Base-by-base conservation (phyloP, 2,329 filamentous ascomycete species). In the Claviceps digitariae region DNA sequence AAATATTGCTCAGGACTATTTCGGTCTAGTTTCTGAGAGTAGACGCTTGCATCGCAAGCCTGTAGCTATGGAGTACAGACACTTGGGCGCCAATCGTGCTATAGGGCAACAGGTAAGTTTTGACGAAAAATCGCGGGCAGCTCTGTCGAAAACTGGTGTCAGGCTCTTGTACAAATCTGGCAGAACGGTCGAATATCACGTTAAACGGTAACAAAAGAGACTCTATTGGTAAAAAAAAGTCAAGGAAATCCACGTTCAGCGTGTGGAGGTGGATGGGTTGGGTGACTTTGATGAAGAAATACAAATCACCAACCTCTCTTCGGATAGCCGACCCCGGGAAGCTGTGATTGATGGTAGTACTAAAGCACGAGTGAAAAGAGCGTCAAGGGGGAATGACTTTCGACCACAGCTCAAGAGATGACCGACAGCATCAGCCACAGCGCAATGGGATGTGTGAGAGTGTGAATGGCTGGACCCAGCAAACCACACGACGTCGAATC, bases 381-480 rank as follows among this genome's bases (percentile, higher is more conserved):
- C 29, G 44, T 45, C 43, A 44, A 51, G 29, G 45, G 45, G 29
- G 15, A 45, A 45, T 21, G 17, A 41, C 23, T 51, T 34, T 43
- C n/a, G 23, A 51, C 25, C 27, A 45, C 49, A 49, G 40, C 31
- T 41, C 21, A 29, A 52, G 15, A 48, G 49, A 52, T 38, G 23
- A 38, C 29, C 38, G 45, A 51, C 29, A 45, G 48, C 25, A 47
- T 50, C 48, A 51, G 48, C 44, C 54, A 55, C 48, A 41, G 38
- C 47, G 50, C 12, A 52, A 48, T 34, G 25, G 23, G 27, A 54
- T 54, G 50, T 48, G 44, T 51, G 50, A 40, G 41, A 45, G n/a
- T 49, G 50, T 51, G 41, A 54, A 54, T 52, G 53, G 53, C 51
- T 48, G 51, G 51, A 51, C 27, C 48, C 50, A 44, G 27, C 53